Evolutionary conservation across 2,329 filamentous ascomycete genomes (phyloP).

Genomic region (Dendryphion nanum): DNA sequence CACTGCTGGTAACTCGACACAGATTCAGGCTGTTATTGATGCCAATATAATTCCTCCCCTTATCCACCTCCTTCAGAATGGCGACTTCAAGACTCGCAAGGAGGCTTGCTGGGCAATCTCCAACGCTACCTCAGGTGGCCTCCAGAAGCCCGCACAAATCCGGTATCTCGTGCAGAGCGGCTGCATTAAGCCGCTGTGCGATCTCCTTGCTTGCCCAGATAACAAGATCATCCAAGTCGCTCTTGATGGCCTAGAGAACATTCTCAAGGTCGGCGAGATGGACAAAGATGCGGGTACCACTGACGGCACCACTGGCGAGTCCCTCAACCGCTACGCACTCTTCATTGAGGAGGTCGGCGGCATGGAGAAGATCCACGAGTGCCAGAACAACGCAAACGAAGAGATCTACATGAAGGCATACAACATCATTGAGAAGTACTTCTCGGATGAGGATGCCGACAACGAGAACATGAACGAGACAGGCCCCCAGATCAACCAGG

Average conservation of each 20-base stretch:
- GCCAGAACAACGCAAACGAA: conserved; percentile 99
- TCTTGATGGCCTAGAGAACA: conserved; percentile 96
- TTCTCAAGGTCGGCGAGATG: conserved; percentile 98
- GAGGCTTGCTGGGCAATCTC: conserved; percentile 99
- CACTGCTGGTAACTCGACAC: conserved; percentile 93
- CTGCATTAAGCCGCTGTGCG: conserved; percentile 96
- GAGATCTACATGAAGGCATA: conserved; percentile 99
- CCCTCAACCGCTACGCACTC: conserved; percentile 92
- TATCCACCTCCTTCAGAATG: conserved; percentile 93
- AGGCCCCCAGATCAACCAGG: conserved; percentile 68
- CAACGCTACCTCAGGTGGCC: conserved; percentile 93
- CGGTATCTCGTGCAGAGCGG: conserved; percentile 90
- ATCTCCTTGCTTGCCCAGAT: conserved; percentile 91
- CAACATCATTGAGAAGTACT: conserved; percentile 99
- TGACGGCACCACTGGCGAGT: conserved; percentile 54
- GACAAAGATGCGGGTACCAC: conserved; percentile 86
- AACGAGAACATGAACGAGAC: conserved; percentile 76
- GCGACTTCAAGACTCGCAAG: conserved; percentile 98
- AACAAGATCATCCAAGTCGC: conserved; percentile 99
- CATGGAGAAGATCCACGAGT: conserved; percentile 99
- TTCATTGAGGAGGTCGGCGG: conserved; percentile 98
- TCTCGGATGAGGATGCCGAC: conserved; percentile 93
- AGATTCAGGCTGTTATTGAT: conserved; percentile 96
- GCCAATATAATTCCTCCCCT: conserved; percentile 95
- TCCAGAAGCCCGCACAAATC: conserved; percentile 99